Evolutionary conservation across 306 rosid genomes (phyloP).

Genomic region (Vicia faba): DNA sequence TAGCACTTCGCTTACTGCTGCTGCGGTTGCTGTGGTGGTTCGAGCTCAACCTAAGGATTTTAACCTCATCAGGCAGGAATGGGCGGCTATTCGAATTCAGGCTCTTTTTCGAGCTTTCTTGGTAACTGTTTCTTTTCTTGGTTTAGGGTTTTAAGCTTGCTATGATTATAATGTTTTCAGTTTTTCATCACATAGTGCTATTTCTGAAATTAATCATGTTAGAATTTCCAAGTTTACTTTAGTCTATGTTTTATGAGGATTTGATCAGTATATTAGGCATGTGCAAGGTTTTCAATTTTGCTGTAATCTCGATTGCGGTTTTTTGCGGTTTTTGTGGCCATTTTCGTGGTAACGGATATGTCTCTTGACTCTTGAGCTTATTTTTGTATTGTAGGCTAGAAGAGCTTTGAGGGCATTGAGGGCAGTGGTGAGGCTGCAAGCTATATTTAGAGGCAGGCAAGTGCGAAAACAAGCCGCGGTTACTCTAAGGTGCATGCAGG

Average conservation of each 20-base stretch:
- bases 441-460: conserved; percentile 75
- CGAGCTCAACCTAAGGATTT: conserved; percentile 75
- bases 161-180: neutral
- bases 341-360: no score
- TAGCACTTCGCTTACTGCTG: conserved; percentile 46
- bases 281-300: no score
- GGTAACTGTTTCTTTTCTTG: conserved; percentile 42
- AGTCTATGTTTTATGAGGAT: neutral
- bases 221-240: conserved; percentile 12
- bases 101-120: conserved; percentile 74
- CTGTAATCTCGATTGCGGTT: no score
- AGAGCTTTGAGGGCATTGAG: conserved; percentile 78
- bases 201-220: neutral
- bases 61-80: conserved; percentile 58
- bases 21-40: conserved; percentile 70
- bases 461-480: conserved; percentile 92
- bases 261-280: conserved; percentile 14
- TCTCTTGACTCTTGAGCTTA: conserved; percentile 27
- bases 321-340: no score
- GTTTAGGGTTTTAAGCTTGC: neutral
- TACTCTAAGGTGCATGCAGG: conserved; percentile 94
- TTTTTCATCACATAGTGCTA: neutral
- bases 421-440: conserved; percentile 89
- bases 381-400: conserved; percentile 60
- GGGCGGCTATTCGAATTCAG: conserved; percentile 90